Base-by-base conservation (phyloP, 192 early-diverging fungal species). In the Coemansia sp. region DNA sequence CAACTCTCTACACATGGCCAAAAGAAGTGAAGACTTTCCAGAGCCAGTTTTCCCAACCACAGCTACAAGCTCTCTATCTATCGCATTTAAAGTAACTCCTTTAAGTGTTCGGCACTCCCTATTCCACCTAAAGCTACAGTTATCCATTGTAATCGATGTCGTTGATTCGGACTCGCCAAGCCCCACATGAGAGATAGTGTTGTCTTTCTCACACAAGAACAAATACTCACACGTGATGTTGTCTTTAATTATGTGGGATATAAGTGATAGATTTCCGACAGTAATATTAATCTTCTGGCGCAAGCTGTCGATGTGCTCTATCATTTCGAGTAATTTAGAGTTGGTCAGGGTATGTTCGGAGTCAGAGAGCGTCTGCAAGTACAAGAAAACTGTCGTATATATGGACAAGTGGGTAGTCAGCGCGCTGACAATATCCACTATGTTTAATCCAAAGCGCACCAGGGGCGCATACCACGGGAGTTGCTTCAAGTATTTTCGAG, bases 21-120 rank as follows among this genome's bases (percentile, higher is more conserved):
- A 88, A 2, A 95, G 72, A 9, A 95, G 75, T 1, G 91, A 88
- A 0, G 89, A 91, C 68, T 95, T 95, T 48, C 93, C 93, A 21
- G 84, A 78, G 10, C 91, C 94, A 17, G 94, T 90, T 0, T 86
- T 73, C 1, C 94, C 94, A 11, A 94, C 89, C 45, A 95, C 71
- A 1, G 90, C 93, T 2, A 90, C 87, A 9, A 95, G 84, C 5
- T 78, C 39, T 41, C 88, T 78, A 59, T 76, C 62, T 67, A 73
- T 58, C 78, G 90, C 60, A 50, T 62, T 64, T 42, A 88, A 17
- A 70, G 78, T 78, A 66, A 91, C 75, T 68, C 86, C 64, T 31
- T 31, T 15, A 15, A 66, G 64, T 14, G n/a, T 14, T 31, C 7
- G 14, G 31, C 19, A 23, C 27, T 31, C 36, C 17, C 17, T 53